phyloP scores from a whole-genome alignment of 2,329 filamentous ascomycete genomes.

The Colletotrichum phormii region DNA sequence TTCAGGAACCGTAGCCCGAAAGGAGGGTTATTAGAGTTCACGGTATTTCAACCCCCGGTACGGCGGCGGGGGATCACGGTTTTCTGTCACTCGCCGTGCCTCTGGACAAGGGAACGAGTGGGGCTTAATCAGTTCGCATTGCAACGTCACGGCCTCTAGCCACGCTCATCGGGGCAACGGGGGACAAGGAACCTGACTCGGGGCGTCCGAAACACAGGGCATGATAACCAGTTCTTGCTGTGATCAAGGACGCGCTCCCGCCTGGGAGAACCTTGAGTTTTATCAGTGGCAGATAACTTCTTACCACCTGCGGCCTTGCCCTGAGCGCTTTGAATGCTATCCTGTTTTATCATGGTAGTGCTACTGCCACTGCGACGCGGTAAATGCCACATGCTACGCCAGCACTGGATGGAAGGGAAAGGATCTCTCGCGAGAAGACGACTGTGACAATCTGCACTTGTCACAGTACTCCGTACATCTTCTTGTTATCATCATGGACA shows the following conservation, averaged over 20 bases:
- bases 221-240: not conserved
- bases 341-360: slow-evolving; percentile 10
- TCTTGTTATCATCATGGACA: not conserved
- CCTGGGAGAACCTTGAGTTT: not conserved
- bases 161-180: not conserved
- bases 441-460: not conserved
- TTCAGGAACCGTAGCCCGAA: not conserved
- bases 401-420: not conserved
- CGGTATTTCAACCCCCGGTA: not conserved
- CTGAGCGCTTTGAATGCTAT: not conserved
- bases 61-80: not conserved
- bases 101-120: not conserved
- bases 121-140: not conserved
- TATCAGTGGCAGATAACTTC: not conserved
- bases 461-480: not conserved
- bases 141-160: not conserved
- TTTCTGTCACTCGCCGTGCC: not conserved
- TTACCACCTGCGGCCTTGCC: not conserved
- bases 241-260: not conserved
- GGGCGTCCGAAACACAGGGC: not conserved
- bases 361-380: not conserved
- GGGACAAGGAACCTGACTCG: slow-evolving; percentile 3
- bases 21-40: not conserved
- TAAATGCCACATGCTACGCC: not conserved
- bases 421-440: not conserved